phyloP scores from a whole-genome alignment of 2,329 filamentous ascomycete genomes.

The Aureobasidium lini region DNA sequence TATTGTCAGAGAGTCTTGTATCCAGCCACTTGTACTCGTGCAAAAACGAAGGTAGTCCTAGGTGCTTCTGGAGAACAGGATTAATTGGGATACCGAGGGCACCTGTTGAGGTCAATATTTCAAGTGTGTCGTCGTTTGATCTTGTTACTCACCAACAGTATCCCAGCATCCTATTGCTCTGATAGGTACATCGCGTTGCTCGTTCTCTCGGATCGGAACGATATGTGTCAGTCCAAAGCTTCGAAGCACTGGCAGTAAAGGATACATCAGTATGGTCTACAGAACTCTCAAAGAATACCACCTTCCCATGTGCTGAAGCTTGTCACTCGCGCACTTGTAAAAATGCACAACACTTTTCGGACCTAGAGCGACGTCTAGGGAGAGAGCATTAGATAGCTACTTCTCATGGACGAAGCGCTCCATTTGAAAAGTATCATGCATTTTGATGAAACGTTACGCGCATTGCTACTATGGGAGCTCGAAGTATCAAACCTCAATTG shows the following conservation, averaged over 20 bases:
- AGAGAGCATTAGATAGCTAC: too few species aligned
- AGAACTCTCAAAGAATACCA: too few species aligned
- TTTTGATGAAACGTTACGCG: too few species aligned
- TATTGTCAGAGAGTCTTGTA: conserved; percentile 26
- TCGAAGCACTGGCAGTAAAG: background rate
- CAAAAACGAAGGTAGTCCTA: conserved; percentile 22
- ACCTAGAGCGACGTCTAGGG: too few species aligned
- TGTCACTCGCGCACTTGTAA: too few species aligned
- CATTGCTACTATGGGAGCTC: too few species aligned
- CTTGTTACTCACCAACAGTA: conserved; percentile 33
- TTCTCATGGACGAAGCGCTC: too few species aligned
- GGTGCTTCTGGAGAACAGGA: conserved; percentile 17
- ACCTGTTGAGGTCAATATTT: background rate
- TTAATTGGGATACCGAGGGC: conserved; percentile 30
- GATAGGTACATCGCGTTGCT: conserved; percentile 28
- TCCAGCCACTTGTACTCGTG: conserved; percentile 29
- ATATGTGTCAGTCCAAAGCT: conserved; percentile 3
- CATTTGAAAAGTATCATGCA: too few species aligned
- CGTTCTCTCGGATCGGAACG: conserved; percentile 8
- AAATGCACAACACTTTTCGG: too few species aligned
- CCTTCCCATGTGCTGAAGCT: too few species aligned
- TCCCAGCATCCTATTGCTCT: conserved; percentile 43
- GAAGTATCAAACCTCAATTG: too few species aligned
- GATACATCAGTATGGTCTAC: background rate
- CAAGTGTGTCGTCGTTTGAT: background rate